Base-by-base conservation (phyloP, 495 filamentous ascomycete species). In the Podospora pseudocomata region DNA sequence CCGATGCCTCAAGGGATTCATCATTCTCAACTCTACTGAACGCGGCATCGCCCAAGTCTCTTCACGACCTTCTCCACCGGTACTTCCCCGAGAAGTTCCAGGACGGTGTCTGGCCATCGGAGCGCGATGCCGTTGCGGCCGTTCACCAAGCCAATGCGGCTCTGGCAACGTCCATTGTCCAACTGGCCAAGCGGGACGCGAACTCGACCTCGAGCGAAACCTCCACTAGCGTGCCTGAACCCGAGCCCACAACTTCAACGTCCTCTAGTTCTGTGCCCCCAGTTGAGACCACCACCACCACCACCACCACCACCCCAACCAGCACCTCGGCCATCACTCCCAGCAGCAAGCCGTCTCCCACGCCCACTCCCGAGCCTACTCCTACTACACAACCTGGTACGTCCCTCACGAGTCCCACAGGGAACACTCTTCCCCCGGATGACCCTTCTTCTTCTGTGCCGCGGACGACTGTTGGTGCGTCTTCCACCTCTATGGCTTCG, bases 21-120 rank as follows among this genome's bases (percentile, higher is more conserved):
- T 78, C 74, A 26, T 75, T 81, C 72, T 76, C 76, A 18, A 67
- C 73, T 54, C 57, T 77, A 55, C 65, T 81, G 64, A 77, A 72
- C 58, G 68, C 74, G 13, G 75, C 78, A 19, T 79, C 80, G n/a
- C 72, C 79, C 9, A 71, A 76, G 55, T 73, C 75, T 65, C 72
- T 82, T 6, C 77, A 81, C 64, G 68, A 72, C 13, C 73, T 82
- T 32, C 75, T 82, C 3, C 78, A 80, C 64, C 72, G 77, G n/a
- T 76, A 76, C 64, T 76, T 80, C 55, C 78, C 80, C 3, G 63
- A 66, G n/a, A 70, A 72, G 49, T 80, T 78, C 63, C 76, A 74
- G 67, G 73, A 79, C 53, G 80, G 77, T 27, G 70, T 80, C 4
- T 79, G 73, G 63, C 61, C 72, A 32, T 78, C 81, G 16, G 81